Evolutionary conservation across 192 early-diverging fungal species (phyloP).

Genomic region (Gorgonomyces haynaldii): DNA sequence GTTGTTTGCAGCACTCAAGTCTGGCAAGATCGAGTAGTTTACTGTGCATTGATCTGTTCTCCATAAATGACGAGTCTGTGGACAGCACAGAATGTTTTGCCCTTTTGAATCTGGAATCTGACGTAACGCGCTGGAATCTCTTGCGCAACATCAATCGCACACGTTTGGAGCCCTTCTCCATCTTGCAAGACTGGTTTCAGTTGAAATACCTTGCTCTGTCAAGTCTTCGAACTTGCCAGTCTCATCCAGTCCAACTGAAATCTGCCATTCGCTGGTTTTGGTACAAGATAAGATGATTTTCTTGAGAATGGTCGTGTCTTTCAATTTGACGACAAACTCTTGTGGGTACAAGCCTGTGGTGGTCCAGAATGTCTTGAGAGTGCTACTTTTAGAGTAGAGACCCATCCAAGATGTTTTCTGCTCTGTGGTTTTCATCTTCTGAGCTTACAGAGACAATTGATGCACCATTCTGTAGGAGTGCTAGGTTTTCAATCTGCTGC

Average conservation of each 20-base stretch:
- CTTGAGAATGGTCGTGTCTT: neutral
- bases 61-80: constrained; percentile 11
- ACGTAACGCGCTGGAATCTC: neutral
- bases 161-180: neutral
- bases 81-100: constrained; percentile 7
- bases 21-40: neutral
- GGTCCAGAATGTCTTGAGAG: constrained; percentile 15
- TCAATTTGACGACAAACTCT: constrained; percentile 14
- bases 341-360: constrained; percentile 26
- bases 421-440: neutral
- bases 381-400: neutral
- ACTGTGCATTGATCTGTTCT: neutral
- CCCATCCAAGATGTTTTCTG: neutral
- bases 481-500: neutral
- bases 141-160: neutral
- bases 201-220: no score
- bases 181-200: no score
- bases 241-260: neutral
- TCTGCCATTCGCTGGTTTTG: constrained; percentile 2
- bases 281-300: constrained; percentile 11
- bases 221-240: neutral
- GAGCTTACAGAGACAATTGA: neutral
- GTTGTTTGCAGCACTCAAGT: constrained; percentile 22
- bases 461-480: neutral
- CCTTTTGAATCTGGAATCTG: constrained; percentile 1